Evolutionary conservation across 805 yeast genomes (phyloP).

Genomic region (Saccharomyces eubayanus): DNA sequence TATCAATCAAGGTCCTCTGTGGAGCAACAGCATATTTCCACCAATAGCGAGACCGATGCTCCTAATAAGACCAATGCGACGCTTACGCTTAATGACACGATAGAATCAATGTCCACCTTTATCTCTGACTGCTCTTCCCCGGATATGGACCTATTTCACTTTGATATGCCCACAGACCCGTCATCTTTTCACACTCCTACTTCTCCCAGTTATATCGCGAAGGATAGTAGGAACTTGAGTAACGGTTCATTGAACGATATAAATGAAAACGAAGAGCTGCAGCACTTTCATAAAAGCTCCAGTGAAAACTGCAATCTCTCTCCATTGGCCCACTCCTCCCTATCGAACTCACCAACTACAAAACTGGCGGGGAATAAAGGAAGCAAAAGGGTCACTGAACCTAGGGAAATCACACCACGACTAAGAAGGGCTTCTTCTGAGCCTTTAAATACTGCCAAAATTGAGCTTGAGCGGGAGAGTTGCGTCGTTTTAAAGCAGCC

Average conservation of each 20-base stretch:
- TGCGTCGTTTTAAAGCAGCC: background rate
- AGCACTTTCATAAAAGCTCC: background rate
- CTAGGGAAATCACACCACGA: constrained; percentile 16
- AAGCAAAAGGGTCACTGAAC: constrained; percentile 9
- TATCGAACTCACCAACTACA: constrained; percentile 2
- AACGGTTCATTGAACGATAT: constrained; percentile 30
- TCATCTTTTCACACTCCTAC: background rate
- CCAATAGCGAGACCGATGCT: background rate
- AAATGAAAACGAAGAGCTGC: constrained; percentile 28
- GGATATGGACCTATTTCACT: background rate
- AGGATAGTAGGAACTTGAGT: constrained; percentile 16
- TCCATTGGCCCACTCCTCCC: background rate
- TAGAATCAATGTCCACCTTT: background rate
- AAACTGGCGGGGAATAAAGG: background rate
- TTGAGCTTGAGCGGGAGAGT: constrained; percentile 14
- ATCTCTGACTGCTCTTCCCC: background rate
- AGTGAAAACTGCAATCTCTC: background rate
- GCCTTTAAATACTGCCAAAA: constrained; percentile 40
- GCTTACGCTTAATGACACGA: background rate
- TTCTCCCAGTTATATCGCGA: background rate
- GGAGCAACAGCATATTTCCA: background rate
- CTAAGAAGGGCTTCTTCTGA: constrained; percentile 79
- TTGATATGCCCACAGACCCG: background rate
- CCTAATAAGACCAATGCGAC: background rate
- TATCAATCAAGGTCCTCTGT: background rate